Conservation (phyloP, 768 basidiomycete genomes). For the Tulasnella sp. region DNA sequence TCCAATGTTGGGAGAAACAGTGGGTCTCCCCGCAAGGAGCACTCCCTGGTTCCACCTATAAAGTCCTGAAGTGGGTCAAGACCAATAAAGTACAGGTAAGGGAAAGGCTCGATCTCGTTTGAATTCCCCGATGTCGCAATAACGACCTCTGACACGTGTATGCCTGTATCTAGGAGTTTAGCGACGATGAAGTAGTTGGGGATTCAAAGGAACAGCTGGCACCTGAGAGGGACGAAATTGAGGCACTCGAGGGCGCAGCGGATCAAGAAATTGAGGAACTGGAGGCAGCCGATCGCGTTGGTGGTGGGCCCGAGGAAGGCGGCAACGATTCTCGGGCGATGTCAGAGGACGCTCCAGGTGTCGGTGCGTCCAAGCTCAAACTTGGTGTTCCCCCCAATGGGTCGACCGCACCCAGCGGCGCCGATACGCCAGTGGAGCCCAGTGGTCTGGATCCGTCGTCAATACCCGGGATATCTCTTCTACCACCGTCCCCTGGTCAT, state of each 20-base stretch:
- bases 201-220: constrained; percentile 70
- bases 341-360: constrained; percentile 9
- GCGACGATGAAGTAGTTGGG: constrained; percentile 77
- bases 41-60: constrained; percentile 46
- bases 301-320: not conserved
- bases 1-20: constrained; percentile 75
- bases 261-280: constrained; percentile 62
- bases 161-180: constrained; percentile 54
- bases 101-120: not conserved
- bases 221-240: constrained; percentile 67
- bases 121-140: constrained; percentile 1
- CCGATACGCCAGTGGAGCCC: not conserved
- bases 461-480: not conserved
- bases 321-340: constrained; percentile 1
- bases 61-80: constrained; percentile 68
- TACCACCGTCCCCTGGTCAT: constrained; percentile 10
- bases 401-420: not conserved
- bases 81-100: constrained; percentile 68
- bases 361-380: not conserved
- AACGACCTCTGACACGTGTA: not conserved
- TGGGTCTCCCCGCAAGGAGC: constrained; percentile 54
- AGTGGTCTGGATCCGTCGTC: not conserved
- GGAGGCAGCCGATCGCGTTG: constrained; percentile 13
- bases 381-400: not conserved
- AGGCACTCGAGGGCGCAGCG: constrained; percentile 44